These are phyloP conservation scores for Jamesozyma lodderae DNA, from an alignment of 805 yeast species.

Conservation along the genomic window DNA sequence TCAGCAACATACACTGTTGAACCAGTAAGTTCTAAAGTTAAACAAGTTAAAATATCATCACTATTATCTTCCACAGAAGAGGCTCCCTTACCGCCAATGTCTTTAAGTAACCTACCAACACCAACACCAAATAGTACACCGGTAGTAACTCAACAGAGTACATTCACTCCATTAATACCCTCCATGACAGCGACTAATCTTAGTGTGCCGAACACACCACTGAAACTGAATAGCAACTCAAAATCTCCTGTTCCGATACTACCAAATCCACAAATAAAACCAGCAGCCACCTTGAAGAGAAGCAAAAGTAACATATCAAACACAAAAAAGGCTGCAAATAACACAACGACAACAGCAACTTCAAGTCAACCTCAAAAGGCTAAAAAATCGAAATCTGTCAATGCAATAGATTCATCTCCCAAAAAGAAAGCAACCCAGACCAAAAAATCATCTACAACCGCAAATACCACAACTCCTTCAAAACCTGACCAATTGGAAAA, in stretches of 20 bases:
- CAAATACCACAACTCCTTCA: conserved; percentile 1
- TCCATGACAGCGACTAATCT: too few species aligned
- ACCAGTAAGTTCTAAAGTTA: too few species aligned
- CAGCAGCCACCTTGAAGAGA: conserved; percentile 2
- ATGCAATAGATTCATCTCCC: conserved; percentile 1
- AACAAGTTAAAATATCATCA: conserved; percentile 16
- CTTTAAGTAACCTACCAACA: too few species aligned
- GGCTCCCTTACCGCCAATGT: too few species aligned
- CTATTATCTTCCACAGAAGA: conserved; percentile 8
- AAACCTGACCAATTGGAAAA: conserved; percentile 3
- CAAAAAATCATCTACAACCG: conserved; percentile 1
- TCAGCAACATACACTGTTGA: too few species aligned
- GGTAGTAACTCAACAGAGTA: too few species aligned
- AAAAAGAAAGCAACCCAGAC: neutral
- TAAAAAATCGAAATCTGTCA: conserved; percentile 6
- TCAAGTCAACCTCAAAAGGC: conserved; percentile 4
- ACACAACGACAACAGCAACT: neutral
- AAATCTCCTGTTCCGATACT: too few species aligned
- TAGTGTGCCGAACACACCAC: too few species aligned
- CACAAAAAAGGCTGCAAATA: neutral
- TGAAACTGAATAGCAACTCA: too few species aligned
- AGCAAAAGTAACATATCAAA: conserved; percentile 3
- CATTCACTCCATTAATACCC: too few species aligned
- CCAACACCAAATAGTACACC: too few species aligned
- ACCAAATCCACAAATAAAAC: neutral